These are phyloP conservation scores for Lecanicillium sp. DNA, from an alignment of 2,329 filamentous ascomycete species.

Conservation along the genomic window DNA sequence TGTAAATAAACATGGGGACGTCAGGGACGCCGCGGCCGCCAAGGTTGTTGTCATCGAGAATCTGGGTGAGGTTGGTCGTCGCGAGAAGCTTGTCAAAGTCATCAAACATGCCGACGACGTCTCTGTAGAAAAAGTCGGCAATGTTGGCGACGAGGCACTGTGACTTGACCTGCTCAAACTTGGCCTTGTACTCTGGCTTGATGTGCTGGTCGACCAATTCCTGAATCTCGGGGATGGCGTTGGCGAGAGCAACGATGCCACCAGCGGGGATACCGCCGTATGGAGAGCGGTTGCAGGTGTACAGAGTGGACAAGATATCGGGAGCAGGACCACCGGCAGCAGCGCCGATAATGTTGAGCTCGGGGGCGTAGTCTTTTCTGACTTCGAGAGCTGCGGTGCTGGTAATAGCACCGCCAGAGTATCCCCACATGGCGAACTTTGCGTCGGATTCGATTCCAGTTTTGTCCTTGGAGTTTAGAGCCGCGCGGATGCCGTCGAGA, in stretches of 20 bases:
- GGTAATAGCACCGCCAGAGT: slow-evolving; percentile 16
- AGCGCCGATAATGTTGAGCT: slow-evolving; percentile 15
- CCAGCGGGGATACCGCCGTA: slow-evolving; percentile 13
- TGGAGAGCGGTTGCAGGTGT: slow-evolving; percentile 9
- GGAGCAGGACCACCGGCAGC: slow-evolving; percentile 16
- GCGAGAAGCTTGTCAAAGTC: slow-evolving; percentile 20
- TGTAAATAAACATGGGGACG: slow-evolving; percentile 42
- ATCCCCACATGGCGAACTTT: slow-evolving; percentile 33
- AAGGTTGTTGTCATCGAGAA: slow-evolving; percentile 20
- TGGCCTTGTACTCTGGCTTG: slow-evolving; percentile 13
- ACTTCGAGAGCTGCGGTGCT: slow-evolving; percentile 16
- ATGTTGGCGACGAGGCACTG: slow-evolving; percentile 18
- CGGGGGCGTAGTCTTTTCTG: slow-evolving; percentile 16
- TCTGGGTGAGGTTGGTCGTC: slow-evolving; percentile 15
- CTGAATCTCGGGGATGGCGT: slow-evolving; percentile 13
- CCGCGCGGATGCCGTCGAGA: slow-evolving; percentile 36
- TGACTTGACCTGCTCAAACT: slow-evolving; percentile 17
- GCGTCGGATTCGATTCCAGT: slow-evolving; percentile 24
- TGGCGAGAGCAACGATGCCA: slow-evolving; percentile 13
- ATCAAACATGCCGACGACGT: slow-evolving; percentile 33
- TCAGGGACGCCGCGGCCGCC: slow-evolving; percentile 29
- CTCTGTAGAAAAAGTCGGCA: slow-evolving; percentile 20
- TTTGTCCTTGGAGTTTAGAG: slow-evolving; percentile 17
- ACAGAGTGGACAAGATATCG: slow-evolving; percentile 11
- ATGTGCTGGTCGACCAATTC: slow-evolving; percentile 9